Evolutionary conservation across 2,329 filamentous ascomycete species (phyloP).

Genomic region (Rhytidhysteron rufulum): DNA sequence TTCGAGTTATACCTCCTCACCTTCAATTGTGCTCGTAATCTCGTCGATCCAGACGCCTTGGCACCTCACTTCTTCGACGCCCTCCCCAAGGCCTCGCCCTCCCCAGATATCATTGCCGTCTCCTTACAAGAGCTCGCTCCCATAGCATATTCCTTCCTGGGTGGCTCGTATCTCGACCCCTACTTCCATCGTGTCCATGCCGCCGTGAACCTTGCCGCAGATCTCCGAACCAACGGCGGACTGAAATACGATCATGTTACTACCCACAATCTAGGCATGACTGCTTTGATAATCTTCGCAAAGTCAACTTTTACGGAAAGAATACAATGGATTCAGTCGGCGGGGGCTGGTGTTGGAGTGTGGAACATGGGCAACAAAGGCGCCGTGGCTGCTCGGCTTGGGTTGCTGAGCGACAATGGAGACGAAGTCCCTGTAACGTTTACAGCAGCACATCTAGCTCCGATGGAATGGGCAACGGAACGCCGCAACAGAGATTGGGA

Average conservation of each 20-base stretch:
- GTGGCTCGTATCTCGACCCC: conserved; percentile 70
- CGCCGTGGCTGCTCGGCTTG: conserved; percentile 73
- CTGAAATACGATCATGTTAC: conserved; percentile 66
- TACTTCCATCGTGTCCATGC: conserved; percentile 71
- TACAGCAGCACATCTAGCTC: conserved; percentile 81
- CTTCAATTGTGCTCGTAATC: conserved; percentile 78
- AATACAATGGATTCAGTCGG: conserved; percentile 67
- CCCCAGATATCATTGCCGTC: conserved; percentile 65
- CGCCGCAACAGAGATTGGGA: conserved; percentile 86
- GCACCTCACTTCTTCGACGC: conserved; percentile 59
- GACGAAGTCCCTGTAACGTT: conserved; percentile 69
- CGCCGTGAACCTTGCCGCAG: conserved; percentile 67
- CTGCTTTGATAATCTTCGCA: conserved; percentile 80
- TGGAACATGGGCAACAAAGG: conserved; percentile 95
- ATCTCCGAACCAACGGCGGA: conserved; percentile 37
- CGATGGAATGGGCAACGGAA: conserved; percentile 75
- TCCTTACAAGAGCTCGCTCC: conserved; percentile 87
- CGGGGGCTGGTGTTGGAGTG: conserved; percentile 78
- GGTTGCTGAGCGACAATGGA: conserved; percentile 47
- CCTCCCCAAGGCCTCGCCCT: conserved; percentile 41
- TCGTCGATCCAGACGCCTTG: conserved; percentile 67
- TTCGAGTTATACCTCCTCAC: conserved; percentile 76
- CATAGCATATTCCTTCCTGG: conserved; percentile 78
- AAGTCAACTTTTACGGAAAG: conserved; percentile 55
- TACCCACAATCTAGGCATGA: conserved; percentile 80